phyloP scores from a whole-genome alignment of 2,329 filamentous ascomycete genomes.

The Cryphonectria nitschkei region DNA sequence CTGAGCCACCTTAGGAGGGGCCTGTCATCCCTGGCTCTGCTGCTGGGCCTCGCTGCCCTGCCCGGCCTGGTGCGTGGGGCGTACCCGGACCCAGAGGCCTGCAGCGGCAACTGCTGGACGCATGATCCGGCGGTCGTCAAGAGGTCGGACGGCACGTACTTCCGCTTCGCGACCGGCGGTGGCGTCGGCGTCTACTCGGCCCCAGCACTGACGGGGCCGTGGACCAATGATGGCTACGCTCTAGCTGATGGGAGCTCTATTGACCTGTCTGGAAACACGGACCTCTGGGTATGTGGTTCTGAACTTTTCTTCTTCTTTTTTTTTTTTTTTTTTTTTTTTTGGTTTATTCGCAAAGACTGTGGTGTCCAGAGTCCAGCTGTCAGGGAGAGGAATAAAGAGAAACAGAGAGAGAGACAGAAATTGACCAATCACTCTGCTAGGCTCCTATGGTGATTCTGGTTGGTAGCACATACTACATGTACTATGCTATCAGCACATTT shows the following conservation, averaged over 20 bases:
- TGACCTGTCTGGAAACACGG: conserved; percentile 43
- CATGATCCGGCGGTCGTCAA: conserved; percentile 45
- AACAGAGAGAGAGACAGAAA: not conserved
- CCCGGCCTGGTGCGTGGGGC: conserved; percentile 27
- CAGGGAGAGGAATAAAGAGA: not conserved
- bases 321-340: too few relatives aligned
- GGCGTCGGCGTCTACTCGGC: conserved; percentile 42
- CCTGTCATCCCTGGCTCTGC: conserved; percentile 19
- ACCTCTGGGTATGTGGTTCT: conserved; percentile 44
- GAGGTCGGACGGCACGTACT: conserved; percentile 44
- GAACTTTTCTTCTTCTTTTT: not conserved
- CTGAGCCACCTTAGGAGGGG: conserved; percentile 12
- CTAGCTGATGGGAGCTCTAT: conserved; percentile 45
- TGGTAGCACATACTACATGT: conserved; percentile 66
- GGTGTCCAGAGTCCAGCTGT: too few relatives aligned
- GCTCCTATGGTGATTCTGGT: conserved; percentile 66
- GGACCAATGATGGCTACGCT: conserved; percentile 47
- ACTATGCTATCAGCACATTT: conserved; percentile 67
- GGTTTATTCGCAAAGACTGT: too few relatives aligned
- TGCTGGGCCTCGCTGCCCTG: conserved; percentile 28
- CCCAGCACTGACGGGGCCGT: conserved; percentile 41
- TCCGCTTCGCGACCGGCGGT: conserved; percentile 44
- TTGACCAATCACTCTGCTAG: conserved; percentile 39
- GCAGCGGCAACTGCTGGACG: conserved; percentile 42
- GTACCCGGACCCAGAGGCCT: conserved; percentile 40